Percentiles rank a stretch among this genome's conserved stretches.
phyloP scores from a whole-genome alignment of 352 stramenopile genomes.

The Pilasporangium apinafurcum region DNA sequence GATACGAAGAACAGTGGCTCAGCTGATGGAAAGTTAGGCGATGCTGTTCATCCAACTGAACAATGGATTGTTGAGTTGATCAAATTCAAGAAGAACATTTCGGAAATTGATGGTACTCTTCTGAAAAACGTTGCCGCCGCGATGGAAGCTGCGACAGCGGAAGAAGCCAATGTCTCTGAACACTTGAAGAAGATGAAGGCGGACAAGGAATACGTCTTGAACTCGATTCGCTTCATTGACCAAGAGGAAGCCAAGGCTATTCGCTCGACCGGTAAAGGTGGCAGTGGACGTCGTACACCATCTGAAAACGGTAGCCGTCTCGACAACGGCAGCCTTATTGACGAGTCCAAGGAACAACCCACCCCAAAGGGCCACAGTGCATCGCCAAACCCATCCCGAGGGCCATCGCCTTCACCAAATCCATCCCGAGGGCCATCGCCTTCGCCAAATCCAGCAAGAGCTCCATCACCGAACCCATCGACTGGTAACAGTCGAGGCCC shows the following conservation, averaged over 20 bases:
- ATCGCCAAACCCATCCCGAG: no score
- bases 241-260: constrained; percentile 87
- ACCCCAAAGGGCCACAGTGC: constrained; percentile 25
- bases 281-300: constrained; percentile 33
- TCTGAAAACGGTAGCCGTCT: constrained; percentile 14
- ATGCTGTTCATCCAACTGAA: constrained; percentile 72
- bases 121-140: constrained; percentile 56
- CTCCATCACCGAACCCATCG: constrained; percentile 22
- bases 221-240: constrained; percentile 87
- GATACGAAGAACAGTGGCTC: constrained; percentile 22
- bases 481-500: constrained; percentile 5
- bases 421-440: no score
- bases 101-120: constrained; percentile 65
- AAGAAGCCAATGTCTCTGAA: constrained; percentile 59
- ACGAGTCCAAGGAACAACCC: constrained; percentile 26
- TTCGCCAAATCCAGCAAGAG: neutral
- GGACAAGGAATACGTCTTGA: constrained; percentile 87
- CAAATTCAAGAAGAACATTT: constrained; percentile 84
- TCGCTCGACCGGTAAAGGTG: constrained; percentile 65
- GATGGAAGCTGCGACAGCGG: constrained; percentile 37
- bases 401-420: no score
- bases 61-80: constrained; percentile 86
- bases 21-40: constrained; percentile 45
- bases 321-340: constrained; percentile 47
- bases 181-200: constrained; percentile 83